Conservation (phyloP, 805 yeast genomes). For the Grigorovia transvaalensis region DNA sequence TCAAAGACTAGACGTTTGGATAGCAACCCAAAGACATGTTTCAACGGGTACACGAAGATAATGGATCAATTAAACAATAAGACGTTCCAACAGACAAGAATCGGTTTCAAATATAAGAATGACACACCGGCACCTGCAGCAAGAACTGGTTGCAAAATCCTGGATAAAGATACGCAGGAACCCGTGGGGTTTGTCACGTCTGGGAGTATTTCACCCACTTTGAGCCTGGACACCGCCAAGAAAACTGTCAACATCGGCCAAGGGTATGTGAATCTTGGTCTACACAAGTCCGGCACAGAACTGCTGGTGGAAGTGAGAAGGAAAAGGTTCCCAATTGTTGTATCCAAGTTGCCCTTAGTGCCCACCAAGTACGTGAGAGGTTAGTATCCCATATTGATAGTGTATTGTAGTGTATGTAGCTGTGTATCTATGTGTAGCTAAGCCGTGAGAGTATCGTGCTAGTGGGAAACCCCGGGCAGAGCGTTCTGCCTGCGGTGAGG, state of each 20-base stretch:
- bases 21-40: constrained; percentile 31
- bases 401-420: too few species aligned
- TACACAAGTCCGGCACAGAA: constrained; percentile 63
- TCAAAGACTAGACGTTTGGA: constrained; percentile 62
- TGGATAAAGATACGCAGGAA: constrained; percentile 43
- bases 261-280: constrained; percentile 68
- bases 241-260: constrained; percentile 67
- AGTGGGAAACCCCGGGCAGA: too few species aligned
- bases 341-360: constrained; percentile 82
- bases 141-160: constrained; percentile 64
- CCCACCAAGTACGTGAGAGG: constrained; percentile 50
- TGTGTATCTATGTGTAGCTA: too few species aligned
- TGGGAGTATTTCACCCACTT: constrained; percentile 59
- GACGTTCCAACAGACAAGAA: constrained; percentile 46
- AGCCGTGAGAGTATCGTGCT: too few species aligned
- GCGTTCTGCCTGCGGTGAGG: too few species aligned
- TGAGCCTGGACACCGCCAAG: constrained; percentile 32
- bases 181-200: constrained; percentile 46
- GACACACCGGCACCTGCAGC: constrained; percentile 97
- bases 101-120: constrained; percentile 52
- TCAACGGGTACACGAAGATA: constrained; percentile 71
- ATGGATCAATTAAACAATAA: constrained; percentile 63
- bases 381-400: not conserved
- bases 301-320: constrained; percentile 74
- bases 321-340: constrained; percentile 61